Base-by-base conservation (phyloP, 495 filamentous ascomycete species). In the Hypoxylon trugodes region DNA sequence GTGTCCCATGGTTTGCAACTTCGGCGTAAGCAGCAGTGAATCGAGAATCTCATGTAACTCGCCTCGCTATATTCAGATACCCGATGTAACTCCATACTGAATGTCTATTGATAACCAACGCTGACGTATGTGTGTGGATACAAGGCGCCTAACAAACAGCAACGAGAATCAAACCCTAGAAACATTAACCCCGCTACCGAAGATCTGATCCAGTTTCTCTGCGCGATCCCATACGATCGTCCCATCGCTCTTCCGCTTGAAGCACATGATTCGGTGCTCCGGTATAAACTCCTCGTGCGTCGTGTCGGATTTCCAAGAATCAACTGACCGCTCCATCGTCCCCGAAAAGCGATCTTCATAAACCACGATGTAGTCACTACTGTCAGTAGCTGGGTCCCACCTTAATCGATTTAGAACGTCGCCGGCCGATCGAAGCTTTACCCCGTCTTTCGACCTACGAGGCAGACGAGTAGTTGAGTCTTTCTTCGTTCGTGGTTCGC, bases 261-360 rank as follows among this genome's bases (percentile, higher is more conserved):
- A 91, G 61, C 88, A 91, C 45, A 90, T 47, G 43, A 94, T 87
- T 3, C 91, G 82, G 74, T 94, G 91, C 74, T 89, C 83, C 6
- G 91, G 91, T 61, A 94, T 93, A 67, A 92, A 94, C 59, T 93
- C 91, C 64, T 94, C 88, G 61, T 94, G 87, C 21, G 89, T 93
- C 37, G 86, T 79, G 57, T 94, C 90, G 15, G 75, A 83, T 74
- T 88, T 90, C 90, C 91, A 94, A 25, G 77, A 76, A 41, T 81
- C 82, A 6, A 92, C 73, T 4, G 76, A 68, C 49, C 86, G 83
- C 73, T 93, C 90, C 65, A 83, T 78, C 7, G 79, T 76, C 0
- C 89, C 90, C 6, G 82, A 61, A 53, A 92, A 93, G 9, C 91
- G 81, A 66, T 95, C 91, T 50, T 88, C 81, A 60, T 93, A 93